A percentile compares a stretch with the other conserved stretches of the same genome.
Evolutionary conservation across 257 asterid genomes (phyloP).

Genomic region (Sherardia arvensis): DNA sequence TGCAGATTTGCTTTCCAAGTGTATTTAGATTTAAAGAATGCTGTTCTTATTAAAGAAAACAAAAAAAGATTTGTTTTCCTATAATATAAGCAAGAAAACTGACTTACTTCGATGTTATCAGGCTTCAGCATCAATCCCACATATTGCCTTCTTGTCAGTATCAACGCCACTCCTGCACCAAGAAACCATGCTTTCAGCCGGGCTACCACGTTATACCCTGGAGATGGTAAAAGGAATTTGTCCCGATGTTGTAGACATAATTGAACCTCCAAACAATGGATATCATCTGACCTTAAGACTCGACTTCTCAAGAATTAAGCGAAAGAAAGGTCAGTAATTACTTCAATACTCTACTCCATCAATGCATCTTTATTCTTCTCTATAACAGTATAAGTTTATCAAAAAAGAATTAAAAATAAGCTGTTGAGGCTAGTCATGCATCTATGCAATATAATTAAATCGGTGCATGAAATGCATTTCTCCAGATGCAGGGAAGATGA

Average conservation of each 20-base stretch:
- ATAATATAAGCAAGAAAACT: neutral
- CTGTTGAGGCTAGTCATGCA: neutral
- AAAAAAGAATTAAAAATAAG: no score
- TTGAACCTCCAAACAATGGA: constrained; percentile 61
- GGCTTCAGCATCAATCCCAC: constrained; percentile 58
- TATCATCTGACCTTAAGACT: constrained; percentile 66
- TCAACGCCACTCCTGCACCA: constrained; percentile 73
- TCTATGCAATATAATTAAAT: neutral
- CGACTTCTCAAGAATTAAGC: constrained; percentile 38
- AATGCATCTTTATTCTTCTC: neutral
- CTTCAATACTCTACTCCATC: neutral
- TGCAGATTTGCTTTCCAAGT: neutral
- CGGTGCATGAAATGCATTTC: neutral
- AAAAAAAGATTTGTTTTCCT: neutral
- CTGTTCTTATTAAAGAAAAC: neutral
- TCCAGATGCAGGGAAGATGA: constrained; percentile 50
- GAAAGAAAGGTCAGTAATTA: constrained; percentile 42
- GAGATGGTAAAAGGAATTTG: constrained; percentile 52
- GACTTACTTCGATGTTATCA: constrained; percentile 20
- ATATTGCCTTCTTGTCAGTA: constrained; percentile 49
- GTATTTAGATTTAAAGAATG: neutral
- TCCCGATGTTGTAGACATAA: constrained; percentile 48
- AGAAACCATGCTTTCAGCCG: constrained; percentile 34
- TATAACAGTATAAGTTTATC: no score
- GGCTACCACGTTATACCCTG: constrained; percentile 45